phyloP scores from a whole-genome alignment of 129 eudicot species.

The Lactuca saligna region DNA sequence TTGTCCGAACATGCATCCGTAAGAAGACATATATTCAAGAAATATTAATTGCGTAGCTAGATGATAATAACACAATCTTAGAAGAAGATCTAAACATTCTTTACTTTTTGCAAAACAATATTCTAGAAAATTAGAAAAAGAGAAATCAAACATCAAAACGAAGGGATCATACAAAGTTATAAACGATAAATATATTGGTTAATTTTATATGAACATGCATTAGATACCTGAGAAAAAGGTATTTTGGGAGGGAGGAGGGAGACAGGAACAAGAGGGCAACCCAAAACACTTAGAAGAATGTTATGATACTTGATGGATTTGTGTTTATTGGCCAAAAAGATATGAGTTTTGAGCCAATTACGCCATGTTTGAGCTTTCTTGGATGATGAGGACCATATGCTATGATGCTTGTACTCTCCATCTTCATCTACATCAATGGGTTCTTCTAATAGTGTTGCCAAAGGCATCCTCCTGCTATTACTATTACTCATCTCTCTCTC shows the following conservation, averaged over 20 bases:
- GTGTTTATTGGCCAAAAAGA: conserved; percentile 64
- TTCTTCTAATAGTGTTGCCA: conserved; percentile 88
- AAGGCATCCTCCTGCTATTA: conserved; percentile 32
- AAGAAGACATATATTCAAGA: background rate
- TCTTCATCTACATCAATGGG: conserved; percentile 72
- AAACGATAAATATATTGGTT: too few relatives aligned
- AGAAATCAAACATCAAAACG: too few relatives aligned
- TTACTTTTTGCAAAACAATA: too few relatives aligned
- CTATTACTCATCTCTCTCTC: conserved; percentile 29
- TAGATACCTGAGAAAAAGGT: conserved; percentile 40
- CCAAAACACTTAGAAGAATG: conserved; percentile 83
- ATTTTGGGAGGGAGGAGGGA: conserved; percentile 43
- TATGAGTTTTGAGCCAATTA: conserved; percentile 63
- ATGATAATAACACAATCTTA: background rate
- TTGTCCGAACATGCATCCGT: background rate
- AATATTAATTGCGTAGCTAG: background rate
- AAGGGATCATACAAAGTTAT: too few relatives aligned
- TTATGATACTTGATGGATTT: conserved; percentile 68
- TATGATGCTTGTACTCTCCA: conserved; percentile 33
- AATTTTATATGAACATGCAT: background rate
- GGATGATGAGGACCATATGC: conserved; percentile 35
- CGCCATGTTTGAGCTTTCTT: conserved; percentile 63
- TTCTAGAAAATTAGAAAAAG: too few relatives aligned
- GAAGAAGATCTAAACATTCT: background rate
- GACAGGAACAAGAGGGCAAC: conserved; percentile 91